Evolutionary conservation across 164 flowering plant species (phyloP).

Genomic region (Brasenia schreberi): DNA sequence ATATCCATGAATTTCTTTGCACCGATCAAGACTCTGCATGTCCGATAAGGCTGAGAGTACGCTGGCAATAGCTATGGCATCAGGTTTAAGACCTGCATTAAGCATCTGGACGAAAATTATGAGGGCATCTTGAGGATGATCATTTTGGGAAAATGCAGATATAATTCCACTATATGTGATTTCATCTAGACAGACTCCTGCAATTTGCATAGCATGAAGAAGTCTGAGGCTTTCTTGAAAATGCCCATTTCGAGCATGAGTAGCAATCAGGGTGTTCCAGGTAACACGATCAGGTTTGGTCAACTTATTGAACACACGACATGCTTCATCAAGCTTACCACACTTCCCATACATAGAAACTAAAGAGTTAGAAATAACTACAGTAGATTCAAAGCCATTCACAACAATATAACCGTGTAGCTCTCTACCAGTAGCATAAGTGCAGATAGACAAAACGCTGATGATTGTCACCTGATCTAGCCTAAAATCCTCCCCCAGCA

Average conservation of each 20-base stretch:
- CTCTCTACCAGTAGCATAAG: conserved; percentile 11
- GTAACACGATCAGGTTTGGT: conserved; percentile 9
- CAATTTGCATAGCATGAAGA: conserved; percentile 12
- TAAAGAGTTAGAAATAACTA: conserved; percentile 11
- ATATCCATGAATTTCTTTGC: conserved; percentile 22
- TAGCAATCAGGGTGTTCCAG: conserved; percentile 21
- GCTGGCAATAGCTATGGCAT: conserved; percentile 14
- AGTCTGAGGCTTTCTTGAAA: conserved; percentile 14
- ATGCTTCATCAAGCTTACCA: conserved; percentile 12
- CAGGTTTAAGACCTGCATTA: conserved; percentile 12
- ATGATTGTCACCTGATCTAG: conserved; percentile 16
- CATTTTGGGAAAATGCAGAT: conserved; percentile 18
- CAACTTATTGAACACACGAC: conserved; percentile 1
- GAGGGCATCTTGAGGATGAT: conserved; percentile 12
- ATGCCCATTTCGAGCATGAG: conserved; percentile 19
- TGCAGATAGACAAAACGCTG: conserved; percentile 6
- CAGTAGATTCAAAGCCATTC: conserved; percentile 10
- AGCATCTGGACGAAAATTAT: conserved; percentile 11
- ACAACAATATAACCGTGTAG: conserved; percentile 13
- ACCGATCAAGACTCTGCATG: conserved; percentile 5
- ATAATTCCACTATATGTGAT: conserved; percentile 18
- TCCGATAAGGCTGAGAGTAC: conserved; percentile 18
- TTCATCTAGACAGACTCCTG: conserved; percentile 13
- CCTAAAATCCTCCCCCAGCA: conserved; percentile 10
- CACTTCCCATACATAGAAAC: conserved; percentile 18